Percentiles rank a stretch among this genome's conserved stretches.
phyloP scores from a whole-genome alignment of 1,139 yeast species.

The Meyerozyma elateridarum region DNA sequence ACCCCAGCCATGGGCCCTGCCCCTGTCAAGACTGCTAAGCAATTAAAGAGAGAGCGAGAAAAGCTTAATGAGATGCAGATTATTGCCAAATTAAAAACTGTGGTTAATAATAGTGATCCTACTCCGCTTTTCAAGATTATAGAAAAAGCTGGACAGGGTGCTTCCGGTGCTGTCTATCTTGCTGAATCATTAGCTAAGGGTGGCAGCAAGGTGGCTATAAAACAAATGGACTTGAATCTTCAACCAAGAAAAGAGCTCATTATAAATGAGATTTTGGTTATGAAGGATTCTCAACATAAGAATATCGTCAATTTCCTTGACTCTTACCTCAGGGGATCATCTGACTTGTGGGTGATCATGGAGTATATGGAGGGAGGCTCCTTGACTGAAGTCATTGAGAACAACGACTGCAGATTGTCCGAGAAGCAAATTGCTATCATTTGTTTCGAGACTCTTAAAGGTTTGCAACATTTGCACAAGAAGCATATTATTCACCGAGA shows the following conservation, averaged over 20 bases:
- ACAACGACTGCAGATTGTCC: slow-evolving; percentile 58
- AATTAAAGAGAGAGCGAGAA: slow-evolving; percentile 57
- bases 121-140: slow-evolving; percentile 78
- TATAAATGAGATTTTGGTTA: slow-evolving; percentile 48
- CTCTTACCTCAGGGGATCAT: slow-evolving; percentile 38
- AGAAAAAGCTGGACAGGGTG: slow-evolving; percentile 99
- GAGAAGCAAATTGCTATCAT: slow-evolving; percentile 86
- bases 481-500: slow-evolving; percentile 94
- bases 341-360: slow-evolving; percentile 31
- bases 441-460: slow-evolving; percentile 87
- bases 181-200: slow-evolving; percentile 59
- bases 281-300: slow-evolving; percentile 46
- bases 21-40: slow-evolving; percentile 36
- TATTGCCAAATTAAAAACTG: slow-evolving; percentile 76
- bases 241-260: slow-evolving; percentile 95
- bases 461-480: slow-evolving; percentile 84
- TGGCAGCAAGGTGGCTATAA: slow-evolving; percentile 68
- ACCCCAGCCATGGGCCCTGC: slow-evolving; percentile 19
- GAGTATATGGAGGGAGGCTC: slow-evolving; percentile 46
- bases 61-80: slow-evolving; percentile 83
- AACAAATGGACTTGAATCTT: slow-evolving; percentile 89
- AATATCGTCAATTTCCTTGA: slow-evolving; percentile 46
- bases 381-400: slow-evolving; percentile 85
- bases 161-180: slow-evolving; percentile 90
- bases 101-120: slow-evolving; percentile 82